Evolutionary conservation across 2,329 filamentous ascomycete species (phyloP).

Genomic region (Ascocoryne sarcoides): DNA sequence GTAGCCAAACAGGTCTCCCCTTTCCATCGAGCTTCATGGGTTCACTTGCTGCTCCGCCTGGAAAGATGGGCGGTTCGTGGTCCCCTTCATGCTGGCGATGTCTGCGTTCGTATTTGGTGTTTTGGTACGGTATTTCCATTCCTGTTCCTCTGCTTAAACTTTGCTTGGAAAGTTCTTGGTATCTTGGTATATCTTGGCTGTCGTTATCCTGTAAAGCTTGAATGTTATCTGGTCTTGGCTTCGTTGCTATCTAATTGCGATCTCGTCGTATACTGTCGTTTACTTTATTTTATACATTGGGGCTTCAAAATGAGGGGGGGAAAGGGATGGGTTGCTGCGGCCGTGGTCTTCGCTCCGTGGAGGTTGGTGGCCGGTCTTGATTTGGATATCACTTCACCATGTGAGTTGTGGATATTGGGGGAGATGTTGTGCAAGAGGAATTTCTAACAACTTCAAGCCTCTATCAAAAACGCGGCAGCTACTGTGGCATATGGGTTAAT

Average conservation of each 20-base stretch:
- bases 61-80: neutral
- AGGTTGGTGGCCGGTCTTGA: constrained; percentile 5
- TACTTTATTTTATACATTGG: neutral
- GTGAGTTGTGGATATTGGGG: constrained; percentile 4
- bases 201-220: neutral
- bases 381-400: constrained; percentile 11
- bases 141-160: neutral
- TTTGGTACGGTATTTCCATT: no score
- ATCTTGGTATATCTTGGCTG: neutral
- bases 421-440: neutral
- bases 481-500: constrained; percentile 40
- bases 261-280: no score
- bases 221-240: no score
- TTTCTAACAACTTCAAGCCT: constrained; percentile 12
- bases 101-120: no score
- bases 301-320: constrained; percentile 10
- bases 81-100: no score
- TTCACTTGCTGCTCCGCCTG: neutral
- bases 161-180: neutral
- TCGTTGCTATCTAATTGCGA: no score
- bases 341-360: constrained; percentile 12
- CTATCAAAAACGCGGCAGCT: constrained; percentile 27
- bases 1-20: neutral
- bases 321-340: constrained; percentile 7
- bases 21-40: neutral